A percentile compares a stretch with the other conserved stretches of the same genome.
Conservation (phyloP, 2,329 filamentous ascomycete species). For the Thielaviopsis populi region DNA sequence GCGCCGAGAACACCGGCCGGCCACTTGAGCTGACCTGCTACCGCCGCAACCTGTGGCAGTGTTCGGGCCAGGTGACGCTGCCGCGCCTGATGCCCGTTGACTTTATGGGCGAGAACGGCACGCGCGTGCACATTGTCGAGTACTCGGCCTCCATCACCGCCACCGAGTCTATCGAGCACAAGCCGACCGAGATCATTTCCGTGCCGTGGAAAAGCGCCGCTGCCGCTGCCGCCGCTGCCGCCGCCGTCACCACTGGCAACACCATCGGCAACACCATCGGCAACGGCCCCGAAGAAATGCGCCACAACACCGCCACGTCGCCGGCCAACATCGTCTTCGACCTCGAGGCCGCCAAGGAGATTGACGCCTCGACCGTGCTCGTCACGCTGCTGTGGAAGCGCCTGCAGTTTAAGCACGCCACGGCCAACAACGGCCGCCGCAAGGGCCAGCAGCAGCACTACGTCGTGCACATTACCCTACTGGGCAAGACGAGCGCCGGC, state of each 20-base stretch:
- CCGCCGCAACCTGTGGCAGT: conserved; percentile 85
- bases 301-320: conserved; percentile 31
- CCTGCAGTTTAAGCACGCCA: conserved; percentile 89
- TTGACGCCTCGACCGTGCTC: conserved; percentile 64
- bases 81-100: conserved; percentile 12
- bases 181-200: conserved; percentile 82
- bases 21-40: conserved; percentile 86
- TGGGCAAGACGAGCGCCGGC: conserved; percentile 55
- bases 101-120: conserved; percentile 10
- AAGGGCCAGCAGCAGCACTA: conserved; percentile 96
- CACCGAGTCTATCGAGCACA: conserved; percentile 83
- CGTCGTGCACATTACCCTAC: conserved; percentile 67
- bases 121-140: conserved; percentile 58
- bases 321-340: conserved; percentile 43
- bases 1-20: conserved; percentile 39
- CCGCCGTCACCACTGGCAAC: neutral
- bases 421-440: conserved; percentile 84
- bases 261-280: too few relatives aligned
- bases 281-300: conserved; percentile 33
- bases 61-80: conserved; percentile 70
- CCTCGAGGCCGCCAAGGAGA: conserved; percentile 43
- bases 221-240: conserved; percentile 26
- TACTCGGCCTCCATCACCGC: conserved; percentile 71
- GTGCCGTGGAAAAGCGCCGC: conserved; percentile 85
- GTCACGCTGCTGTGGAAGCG: conserved; percentile 87